A percentile compares a stretch with the other conserved stretches of the same genome.
These are phyloP conservation scores for Gomphus bonarii DNA, from an alignment of 1,284 basidiomycete species.

Conservation along the genomic window DNA sequence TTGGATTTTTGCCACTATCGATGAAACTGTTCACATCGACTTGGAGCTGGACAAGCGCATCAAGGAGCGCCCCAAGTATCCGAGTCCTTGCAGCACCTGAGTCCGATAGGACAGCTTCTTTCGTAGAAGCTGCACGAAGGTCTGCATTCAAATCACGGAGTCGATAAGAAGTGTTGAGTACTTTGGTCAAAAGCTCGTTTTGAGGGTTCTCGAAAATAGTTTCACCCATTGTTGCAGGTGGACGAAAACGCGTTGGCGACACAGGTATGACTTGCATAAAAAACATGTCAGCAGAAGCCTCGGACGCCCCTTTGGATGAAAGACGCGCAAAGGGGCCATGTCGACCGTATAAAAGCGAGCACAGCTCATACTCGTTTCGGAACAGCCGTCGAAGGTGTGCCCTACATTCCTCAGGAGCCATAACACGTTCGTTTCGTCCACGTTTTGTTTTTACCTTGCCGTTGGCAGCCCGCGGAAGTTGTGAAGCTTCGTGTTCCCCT, in stretches of 20 bases:
- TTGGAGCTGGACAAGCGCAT: slow-evolving; percentile 83
- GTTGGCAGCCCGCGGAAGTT: slow-evolving; percentile 57
- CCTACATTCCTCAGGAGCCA: slow-evolving; percentile 87
- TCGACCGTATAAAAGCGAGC: slow-evolving; percentile 83
- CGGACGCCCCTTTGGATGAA: slow-evolving; percentile 40
- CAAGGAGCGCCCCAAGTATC: slow-evolving; percentile 66
- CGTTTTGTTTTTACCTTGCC: slow-evolving; percentile 68
- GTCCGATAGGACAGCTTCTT: slow-evolving; percentile 38
- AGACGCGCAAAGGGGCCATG: slow-evolving; percentile 77
- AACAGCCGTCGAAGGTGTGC: slow-evolving; percentile 89
- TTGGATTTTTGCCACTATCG: slow-evolving; percentile 94
- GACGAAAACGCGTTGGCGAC: slow-evolving; percentile 92
- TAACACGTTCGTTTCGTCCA: slow-evolving; percentile 80
- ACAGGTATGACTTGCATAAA: slow-evolving; percentile 93
- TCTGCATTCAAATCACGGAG: slow-evolving; percentile 72
- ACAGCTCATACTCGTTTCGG: slow-evolving; percentile 72
- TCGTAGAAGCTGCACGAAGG: slow-evolving; percentile 51
- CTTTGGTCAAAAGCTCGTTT: slow-evolving; percentile 84
- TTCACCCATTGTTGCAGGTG: slow-evolving; percentile 88
- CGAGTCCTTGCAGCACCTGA: slow-evolving; percentile 42
- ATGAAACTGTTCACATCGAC: slow-evolving; percentile 96
- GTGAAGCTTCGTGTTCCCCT: slow-evolving; percentile 16
- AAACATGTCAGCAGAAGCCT: slow-evolving; percentile 88
- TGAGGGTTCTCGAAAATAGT: slow-evolving; percentile 94
- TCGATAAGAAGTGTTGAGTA: slow-evolving; percentile 75